These are phyloP conservation scores for Microbotryomycetes sp. DNA, from an alignment of 1,284 basidiomycete species.

Conservation along the genomic window DNA sequence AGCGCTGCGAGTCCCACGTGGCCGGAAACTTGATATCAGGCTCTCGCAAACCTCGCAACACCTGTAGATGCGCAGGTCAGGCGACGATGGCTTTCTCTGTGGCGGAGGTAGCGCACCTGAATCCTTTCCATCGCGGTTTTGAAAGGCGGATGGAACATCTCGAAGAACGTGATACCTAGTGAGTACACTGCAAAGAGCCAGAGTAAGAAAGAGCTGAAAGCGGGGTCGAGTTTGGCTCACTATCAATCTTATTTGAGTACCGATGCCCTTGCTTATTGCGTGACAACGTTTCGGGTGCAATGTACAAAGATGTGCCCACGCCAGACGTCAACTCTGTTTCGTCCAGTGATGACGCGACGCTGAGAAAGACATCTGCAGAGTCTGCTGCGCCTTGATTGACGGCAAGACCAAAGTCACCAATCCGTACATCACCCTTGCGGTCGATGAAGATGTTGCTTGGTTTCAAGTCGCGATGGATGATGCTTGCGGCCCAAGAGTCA, in stretches of 20 bases:
- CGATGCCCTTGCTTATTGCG: constrained; percentile 14
- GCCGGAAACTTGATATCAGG: constrained; percentile 33
- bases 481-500: constrained; percentile 13
- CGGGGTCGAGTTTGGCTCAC: background rate
- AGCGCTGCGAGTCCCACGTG: constrained; percentile 25
- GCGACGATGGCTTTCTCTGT: no score
- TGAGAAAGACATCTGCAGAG: constrained; percentile 17
- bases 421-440: constrained; percentile 33
- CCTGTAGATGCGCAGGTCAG: background rate
- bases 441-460: constrained; percentile 36
- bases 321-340: constrained; percentile 35
- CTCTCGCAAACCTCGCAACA: constrained; percentile 29
- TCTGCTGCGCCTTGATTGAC: constrained; percentile 31
- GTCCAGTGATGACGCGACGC: constrained; percentile 23
- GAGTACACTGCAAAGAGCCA: constrained; percentile 22
- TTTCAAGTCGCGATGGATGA: constrained; percentile 37
- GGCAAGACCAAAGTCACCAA: constrained; percentile 37
- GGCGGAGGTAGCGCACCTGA: background rate
- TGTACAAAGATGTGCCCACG: constrained; percentile 35
- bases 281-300: constrained; percentile 32
- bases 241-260: constrained; percentile 33
- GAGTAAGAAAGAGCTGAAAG: constrained; percentile 5
- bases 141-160: constrained; percentile 29
- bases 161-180: constrained; percentile 31
- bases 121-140: constrained; percentile 37